Base-by-base conservation (phyloP, 2,329 filamentous ascomycete genomes). In the Aspergillus brasiliensis region DNA sequence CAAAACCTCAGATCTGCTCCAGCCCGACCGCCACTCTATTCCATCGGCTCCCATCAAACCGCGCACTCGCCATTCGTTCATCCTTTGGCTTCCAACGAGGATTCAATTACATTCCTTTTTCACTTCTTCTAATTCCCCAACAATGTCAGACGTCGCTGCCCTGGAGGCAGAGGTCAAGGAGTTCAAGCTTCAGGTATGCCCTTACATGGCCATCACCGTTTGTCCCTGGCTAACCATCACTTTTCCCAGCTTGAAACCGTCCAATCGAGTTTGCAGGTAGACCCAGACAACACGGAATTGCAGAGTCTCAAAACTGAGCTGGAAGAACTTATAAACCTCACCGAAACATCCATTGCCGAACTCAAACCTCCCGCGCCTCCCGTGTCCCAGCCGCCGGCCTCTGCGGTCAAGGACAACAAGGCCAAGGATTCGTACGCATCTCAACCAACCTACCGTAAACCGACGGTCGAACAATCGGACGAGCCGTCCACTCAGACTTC, bases 311-410 rank as follows among this genome's bases (percentile, higher is more conserved):
- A 90, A 78, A 81, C 85, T 75, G 92, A 96, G 83, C 86, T 97
- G 79, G 85, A 91, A 82, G 85, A 89, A 80, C 87, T 91, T 78
- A 89, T 98, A 77, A 83, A 85, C 75, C 85, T 92, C 68, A 86
- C 92, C 77, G 86, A 93, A 81, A 87, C 89, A 73, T 86, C 88
- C 69, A 89, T 97, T 76, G 88, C 89, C 80, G 91, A 95, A 77
- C 84, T 95, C 75, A 88, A 90, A 78, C 86, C 86, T 75, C 68
- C 79, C 47, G 74, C 80, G 73, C 75, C 84, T 63, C 82, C 84
- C 61, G 66, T 65, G 66, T 78, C 61, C 69, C 75, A 80, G 68
- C 61, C 83, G 53, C 77, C 83, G 46, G 80, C 83, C 42, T 80
- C 82, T 48, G 78, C 83, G n/a, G 77, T 82, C 57, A 86, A 86